Percentiles rank a stretch among this genome's conserved stretches.
Evolutionary conservation across 495 filamentous ascomycete species (phyloP).

Genomic region (Niebla homalea): DNA sequence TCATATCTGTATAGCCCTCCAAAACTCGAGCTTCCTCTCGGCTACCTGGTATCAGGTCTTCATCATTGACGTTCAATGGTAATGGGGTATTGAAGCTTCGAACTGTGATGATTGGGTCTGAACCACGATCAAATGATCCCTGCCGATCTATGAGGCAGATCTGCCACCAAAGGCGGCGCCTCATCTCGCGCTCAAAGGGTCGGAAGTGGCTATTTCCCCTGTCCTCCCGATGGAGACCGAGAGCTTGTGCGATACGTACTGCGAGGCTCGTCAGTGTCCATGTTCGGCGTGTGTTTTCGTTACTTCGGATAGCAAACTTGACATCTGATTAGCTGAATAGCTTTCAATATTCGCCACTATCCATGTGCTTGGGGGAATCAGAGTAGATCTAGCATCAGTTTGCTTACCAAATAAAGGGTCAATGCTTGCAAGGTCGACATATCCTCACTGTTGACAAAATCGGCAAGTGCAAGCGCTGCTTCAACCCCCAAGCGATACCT

Average conservation of each 20-base stretch:
- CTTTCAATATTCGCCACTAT: background rate
- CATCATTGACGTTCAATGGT: conserved; percentile 35
- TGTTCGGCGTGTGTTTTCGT: conserved; percentile 24
- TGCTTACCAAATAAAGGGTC: conserved; percentile 36
- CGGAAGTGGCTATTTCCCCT: conserved; percentile 18
- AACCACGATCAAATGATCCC: conserved; percentile 60
- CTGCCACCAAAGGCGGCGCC: conserved; percentile 65
- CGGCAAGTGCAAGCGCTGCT: conserved; percentile 33
- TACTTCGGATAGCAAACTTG: background rate
- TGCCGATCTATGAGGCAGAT: conserved; percentile 58
- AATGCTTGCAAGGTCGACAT: conserved; percentile 44
- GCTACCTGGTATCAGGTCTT: conserved; percentile 2
- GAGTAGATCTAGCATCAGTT: too few species aligned
- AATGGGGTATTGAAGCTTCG: conserved; percentile 46
- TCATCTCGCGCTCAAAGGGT: conserved; percentile 45
- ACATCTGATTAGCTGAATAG: background rate
- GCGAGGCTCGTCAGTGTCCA: conserved; percentile 23
- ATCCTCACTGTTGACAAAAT: conserved; percentile 41
- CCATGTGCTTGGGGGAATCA: background rate
- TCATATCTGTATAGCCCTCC: conserved; percentile 8
- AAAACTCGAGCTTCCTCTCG: background rate
- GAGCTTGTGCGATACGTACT: conserved; percentile 51
- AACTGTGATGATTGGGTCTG: conserved; percentile 50
- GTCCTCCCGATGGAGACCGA: conserved; percentile 44
- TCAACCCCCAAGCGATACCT: conserved; percentile 38